Percentiles rank a stretch among this genome's conserved stretches.
Evolutionary conservation across 345 rosid species (phyloP).

Genomic region (Acer saccharum): DNA sequence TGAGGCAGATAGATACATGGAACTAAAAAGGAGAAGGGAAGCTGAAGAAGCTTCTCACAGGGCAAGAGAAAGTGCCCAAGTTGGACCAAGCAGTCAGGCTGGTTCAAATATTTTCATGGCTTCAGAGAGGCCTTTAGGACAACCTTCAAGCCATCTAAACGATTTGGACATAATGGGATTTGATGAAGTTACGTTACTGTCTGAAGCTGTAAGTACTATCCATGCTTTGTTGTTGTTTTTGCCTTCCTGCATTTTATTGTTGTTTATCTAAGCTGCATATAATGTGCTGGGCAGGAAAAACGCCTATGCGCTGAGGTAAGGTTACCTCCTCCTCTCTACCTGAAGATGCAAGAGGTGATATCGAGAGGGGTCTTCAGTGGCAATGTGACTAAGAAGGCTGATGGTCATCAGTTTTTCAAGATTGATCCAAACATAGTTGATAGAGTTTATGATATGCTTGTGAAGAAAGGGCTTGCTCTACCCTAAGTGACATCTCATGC

Average conservation of each 20-base stretch:
- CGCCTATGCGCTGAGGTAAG: conserved; percentile 71
- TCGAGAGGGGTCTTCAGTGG: conserved; percentile 78
- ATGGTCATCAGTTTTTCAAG: conserved; percentile 79
- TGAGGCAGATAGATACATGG: conserved; percentile 78
- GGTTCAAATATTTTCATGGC: conserved; percentile 44
- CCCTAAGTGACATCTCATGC: conserved; percentile 31
- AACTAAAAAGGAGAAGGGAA: conserved; percentile 68
- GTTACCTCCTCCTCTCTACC: conserved; percentile 76
- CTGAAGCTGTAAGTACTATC: conserved; percentile 69
- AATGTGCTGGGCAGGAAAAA: conserved; percentile 71
- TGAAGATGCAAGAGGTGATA: conserved; percentile 83
- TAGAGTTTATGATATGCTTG: conserved; percentile 87
- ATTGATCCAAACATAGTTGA: conserved; percentile 80
- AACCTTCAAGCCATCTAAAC: conserved; percentile 58
- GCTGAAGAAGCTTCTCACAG: conserved; percentile 72
- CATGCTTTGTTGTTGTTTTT: not conserved
- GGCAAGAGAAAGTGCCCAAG: conserved; percentile 63
- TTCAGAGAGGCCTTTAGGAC: conserved; percentile 55
- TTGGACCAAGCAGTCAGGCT: conserved; percentile 50
- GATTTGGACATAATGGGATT: conserved; percentile 61
- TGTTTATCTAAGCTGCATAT: conserved; percentile 1
- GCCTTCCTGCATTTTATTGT: not conserved
- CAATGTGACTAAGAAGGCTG: conserved; percentile 67
- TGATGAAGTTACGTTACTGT: conserved; percentile 64
- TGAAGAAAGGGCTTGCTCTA: conserved; percentile 87